phyloP scores from a whole-genome alignment of 2,329 filamentous ascomycete genomes.

The Trichoderma sp. region DNA sequence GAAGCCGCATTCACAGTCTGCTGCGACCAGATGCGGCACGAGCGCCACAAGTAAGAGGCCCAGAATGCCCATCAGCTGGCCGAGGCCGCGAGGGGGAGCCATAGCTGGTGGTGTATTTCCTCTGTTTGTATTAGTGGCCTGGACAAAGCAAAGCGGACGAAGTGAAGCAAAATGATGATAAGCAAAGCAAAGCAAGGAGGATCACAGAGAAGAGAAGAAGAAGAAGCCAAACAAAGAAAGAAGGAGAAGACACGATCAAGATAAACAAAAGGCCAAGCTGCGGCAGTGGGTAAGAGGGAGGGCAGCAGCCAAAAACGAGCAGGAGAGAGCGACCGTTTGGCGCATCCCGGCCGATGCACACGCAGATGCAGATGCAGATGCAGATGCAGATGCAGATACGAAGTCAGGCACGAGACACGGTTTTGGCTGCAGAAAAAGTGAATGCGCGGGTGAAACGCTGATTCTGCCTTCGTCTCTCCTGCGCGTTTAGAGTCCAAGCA shows the following conservation, averaged over 20 bases:
- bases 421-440: background rate
- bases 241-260: background rate
- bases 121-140: background rate
- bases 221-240: background rate
- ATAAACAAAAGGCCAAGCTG: background rate
- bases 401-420: background rate
- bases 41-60: background rate
- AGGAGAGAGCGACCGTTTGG: background rate
- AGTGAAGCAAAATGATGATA: background rate
- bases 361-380: background rate
- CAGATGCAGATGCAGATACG: background rate
- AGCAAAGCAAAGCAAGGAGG: background rate
- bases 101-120: background rate
- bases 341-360: background rate
- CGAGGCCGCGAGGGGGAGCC: background rate
- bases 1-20: slow-evolving; percentile 73
- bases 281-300: background rate
- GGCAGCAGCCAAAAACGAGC: background rate
- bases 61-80: background rate
- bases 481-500: background rate
- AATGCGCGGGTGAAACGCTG: background rate
- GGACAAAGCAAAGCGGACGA: background rate
- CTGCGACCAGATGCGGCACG: slow-evolving; percentile 1
- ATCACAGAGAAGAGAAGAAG: background rate
- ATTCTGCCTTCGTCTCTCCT: background rate